phyloP scores from a whole-genome alignment of 2,329 filamentous ascomycete species.

The Penicillium sp. region DNA sequence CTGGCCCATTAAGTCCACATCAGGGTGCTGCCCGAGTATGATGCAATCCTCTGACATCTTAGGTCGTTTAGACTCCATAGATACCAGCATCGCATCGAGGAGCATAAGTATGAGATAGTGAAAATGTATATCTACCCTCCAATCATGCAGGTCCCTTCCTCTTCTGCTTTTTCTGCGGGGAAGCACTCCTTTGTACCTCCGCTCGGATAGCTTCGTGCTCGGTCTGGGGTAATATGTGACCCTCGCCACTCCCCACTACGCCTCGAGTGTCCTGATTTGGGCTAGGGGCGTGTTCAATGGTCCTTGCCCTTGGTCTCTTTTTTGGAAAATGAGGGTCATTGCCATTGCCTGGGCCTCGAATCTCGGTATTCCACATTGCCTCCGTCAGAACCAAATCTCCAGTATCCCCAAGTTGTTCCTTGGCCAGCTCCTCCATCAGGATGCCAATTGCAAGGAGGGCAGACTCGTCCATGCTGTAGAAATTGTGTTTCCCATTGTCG shows the following conservation, averaged over 20 bases:
- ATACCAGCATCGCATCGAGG: background rate
- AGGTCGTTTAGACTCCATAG: background rate
- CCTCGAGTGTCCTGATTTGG: background rate
- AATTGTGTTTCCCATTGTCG: slow-evolving; percentile 40
- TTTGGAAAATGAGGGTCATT: background rate
- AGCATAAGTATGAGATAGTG: background rate
- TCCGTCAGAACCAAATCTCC: slow-evolving; percentile 61
- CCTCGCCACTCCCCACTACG: slow-evolving; percentile 26
- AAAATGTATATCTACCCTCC: background rate
- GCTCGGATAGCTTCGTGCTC: background rate
- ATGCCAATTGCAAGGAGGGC: slow-evolving; percentile 62
- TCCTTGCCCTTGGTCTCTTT: background rate
- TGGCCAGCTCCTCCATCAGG: slow-evolving; percentile 59
- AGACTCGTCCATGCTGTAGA: slow-evolving; percentile 61
- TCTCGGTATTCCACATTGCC: slow-evolving; percentile 34
- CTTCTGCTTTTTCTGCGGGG: slow-evolving; percentile 1
- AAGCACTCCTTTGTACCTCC: background rate
- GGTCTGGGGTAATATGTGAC: slow-evolving; percentile 8
- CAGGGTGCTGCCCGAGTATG: background rate
- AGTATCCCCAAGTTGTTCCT: slow-evolving; percentile 54
- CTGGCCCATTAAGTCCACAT: background rate
- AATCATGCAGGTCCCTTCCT: background rate
- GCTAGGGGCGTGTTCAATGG: background rate
- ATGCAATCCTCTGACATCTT: background rate
- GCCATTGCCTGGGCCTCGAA: slow-evolving; percentile 10